Base-by-base conservation (phyloP, 306 rosid genomes). In the Calophaca sinica region DNA sequence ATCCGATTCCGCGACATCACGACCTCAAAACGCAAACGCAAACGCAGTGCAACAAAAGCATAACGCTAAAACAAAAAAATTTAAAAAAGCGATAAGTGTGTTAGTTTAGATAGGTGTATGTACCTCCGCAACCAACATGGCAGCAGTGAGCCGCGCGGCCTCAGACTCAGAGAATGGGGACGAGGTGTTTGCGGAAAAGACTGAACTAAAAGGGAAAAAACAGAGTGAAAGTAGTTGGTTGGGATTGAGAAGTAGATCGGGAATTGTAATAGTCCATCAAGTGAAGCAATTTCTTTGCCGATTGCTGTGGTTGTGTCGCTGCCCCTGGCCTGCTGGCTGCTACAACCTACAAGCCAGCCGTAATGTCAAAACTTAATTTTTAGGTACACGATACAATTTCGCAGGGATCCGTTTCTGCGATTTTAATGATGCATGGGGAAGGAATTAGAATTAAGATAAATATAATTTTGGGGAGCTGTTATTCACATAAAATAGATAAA, bases 51-150 rank as follows among this genome's bases (percentile, higher is more conserved):
- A 33, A 26, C 53, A 61, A 74, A 59, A n/a, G 57, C 31, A 59
- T 5, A 8, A 70, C 31, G 46, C 14, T 3, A 38, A 10, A 53
- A n/a, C n/a, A n/a, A 3, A 20, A 20, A 20, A 20, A 0, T 33
- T 4, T 38, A 53, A 4, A 2, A 35, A 12, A 39, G 11, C 4
- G 8, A 7, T 7, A 9, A 51, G 11, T 42, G 48, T 1, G 6
- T 2, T 4, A 29, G 3, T 4, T 29, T 11, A 11, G 26, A 33
- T 15, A 73, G 52, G 38, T 50, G 54, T 50, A 42, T 39, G 48
- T 61, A 87, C 94, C 91, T 89, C 62, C 84, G 84, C 60, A 87
- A 81, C 91, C 60, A 87, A 81, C 91, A 87, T 89, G 73, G 82
- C 71, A 68, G 68, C 77, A 65, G 67, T 50, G 76, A 52, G 44